These are phyloP conservation scores for Phaeosphaeria sp. DNA, from an alignment of 2,329 filamentous ascomycete species.

Conservation along the genomic window DNA sequence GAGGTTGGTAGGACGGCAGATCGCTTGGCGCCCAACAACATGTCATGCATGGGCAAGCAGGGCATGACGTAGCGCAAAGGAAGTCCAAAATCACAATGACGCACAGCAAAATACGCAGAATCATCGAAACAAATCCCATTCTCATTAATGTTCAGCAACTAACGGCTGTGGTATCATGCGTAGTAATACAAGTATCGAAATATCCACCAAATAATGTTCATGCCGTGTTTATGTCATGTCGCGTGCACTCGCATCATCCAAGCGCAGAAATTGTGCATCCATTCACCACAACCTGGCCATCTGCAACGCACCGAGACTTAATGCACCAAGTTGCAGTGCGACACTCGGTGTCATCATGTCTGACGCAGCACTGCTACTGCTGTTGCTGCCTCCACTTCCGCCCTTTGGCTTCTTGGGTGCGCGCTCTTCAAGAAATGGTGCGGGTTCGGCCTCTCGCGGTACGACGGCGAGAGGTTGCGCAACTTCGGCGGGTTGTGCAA, in stretches of 20 bases:
- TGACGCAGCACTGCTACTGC: constrained; percentile 28
- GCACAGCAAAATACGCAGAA: not conserved
- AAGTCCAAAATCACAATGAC: not conserved
- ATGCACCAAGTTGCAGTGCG: constrained; percentile 29
- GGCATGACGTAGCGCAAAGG: not conserved
- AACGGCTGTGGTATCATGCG: not conserved
- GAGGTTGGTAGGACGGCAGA: not conserved
- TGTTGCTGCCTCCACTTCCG: constrained; percentile 9
- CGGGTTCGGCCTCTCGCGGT: constrained; percentile 14
- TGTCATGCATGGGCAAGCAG: not conserved
- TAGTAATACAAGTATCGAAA: constrained; percentile 42
- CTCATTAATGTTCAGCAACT: not conserved
- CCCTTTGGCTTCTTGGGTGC: constrained; percentile 17
- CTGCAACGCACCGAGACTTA: constrained; percentile 36
- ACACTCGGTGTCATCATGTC: constrained; percentile 25
- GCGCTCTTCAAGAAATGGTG: constrained; percentile 26
- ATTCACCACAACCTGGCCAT: constrained; percentile 29
- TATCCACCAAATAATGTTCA: not conserved
- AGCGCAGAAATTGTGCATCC: not conserved
- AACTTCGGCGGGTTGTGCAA: constrained; percentile 15
- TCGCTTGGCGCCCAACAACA: not conserved
- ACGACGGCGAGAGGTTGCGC: constrained; percentile 11
- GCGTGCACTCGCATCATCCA: constrained; percentile 59
- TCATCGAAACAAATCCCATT: not conserved
- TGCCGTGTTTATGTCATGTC: not conserved